Conservation (phyloP, 2,329 filamentous ascomycete species). For the Calonectria pteridis region DNA sequence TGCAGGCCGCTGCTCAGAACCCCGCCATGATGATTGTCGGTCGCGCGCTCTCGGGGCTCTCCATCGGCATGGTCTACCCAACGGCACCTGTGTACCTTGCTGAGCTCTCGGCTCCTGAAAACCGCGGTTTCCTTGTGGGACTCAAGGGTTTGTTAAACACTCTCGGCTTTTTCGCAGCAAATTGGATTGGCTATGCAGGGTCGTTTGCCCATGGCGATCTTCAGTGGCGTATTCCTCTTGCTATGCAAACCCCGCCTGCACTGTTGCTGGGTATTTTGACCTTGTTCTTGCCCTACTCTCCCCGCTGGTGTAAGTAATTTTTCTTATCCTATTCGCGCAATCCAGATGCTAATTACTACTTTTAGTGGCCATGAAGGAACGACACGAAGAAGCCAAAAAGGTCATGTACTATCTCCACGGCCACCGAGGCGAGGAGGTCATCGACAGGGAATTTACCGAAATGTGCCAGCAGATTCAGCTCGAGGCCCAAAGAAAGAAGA, state of each 20-base stretch:
- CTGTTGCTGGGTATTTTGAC: slow-evolving; percentile 38
- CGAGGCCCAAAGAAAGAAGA: slow-evolving; percentile 18
- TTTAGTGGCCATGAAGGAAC: slow-evolving; percentile 22
- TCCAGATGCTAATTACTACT: neutral
- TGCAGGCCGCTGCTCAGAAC: slow-evolving; percentile 55
- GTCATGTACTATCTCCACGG: slow-evolving; percentile 25
- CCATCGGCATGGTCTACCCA: slow-evolving; percentile 51
- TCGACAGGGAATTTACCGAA: slow-evolving; percentile 23
- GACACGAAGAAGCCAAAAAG: slow-evolving; percentile 26
- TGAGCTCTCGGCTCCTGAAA: slow-evolving; percentile 58
- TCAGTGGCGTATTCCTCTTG: slow-evolving; percentile 53
- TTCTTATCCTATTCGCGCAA: fast-evolving
- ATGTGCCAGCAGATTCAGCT: slow-evolving; percentile 30
- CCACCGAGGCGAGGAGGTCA: slow-evolving; percentile 21
- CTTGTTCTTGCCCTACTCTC: slow-evolving; percentile 43
- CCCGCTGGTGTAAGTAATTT: slow-evolving; percentile 40
- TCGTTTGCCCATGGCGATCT: slow-evolving; percentile 47
- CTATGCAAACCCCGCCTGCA: slow-evolving; percentile 48
- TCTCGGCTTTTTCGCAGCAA: slow-evolving; percentile 33
- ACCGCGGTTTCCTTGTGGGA: slow-evolving; percentile 57
- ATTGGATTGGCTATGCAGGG: slow-evolving; percentile 44
- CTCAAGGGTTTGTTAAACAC: slow-evolving; percentile 49
- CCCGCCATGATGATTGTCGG: slow-evolving; percentile 56
- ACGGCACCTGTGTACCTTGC: slow-evolving; percentile 51
- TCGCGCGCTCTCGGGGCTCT: slow-evolving; percentile 56